Conservation (phyloP, 1,139 yeast species). For the Ogataea hybrid region DNA sequence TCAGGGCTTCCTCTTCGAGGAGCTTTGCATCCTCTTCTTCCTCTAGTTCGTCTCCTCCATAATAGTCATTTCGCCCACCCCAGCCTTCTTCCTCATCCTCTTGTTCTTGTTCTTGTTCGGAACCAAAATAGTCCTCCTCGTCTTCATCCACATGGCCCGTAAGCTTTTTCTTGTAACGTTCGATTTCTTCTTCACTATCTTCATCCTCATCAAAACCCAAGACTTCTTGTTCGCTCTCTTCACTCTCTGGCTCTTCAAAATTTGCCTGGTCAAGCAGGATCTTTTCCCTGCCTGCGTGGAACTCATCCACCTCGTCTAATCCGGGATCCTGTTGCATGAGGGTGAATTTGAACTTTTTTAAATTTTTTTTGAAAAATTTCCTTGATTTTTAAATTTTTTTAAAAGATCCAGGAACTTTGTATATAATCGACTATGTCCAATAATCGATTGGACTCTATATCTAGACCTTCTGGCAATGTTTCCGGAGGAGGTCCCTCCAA, state of each 20-base stretch:
- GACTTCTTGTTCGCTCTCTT: conserved; percentile 31
- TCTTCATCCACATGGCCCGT: conserved; percentile 34
- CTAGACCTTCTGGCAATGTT: conserved; percentile 26
- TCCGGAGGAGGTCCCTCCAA: conserved; percentile 5
- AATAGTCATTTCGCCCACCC: conserved; percentile 81
- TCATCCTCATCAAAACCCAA: conserved; percentile 29
- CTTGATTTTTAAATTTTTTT: conserved; percentile 8
- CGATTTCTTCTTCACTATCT: conserved; percentile 30
- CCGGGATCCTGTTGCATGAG: conserved; percentile 30
- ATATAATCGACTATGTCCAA: conserved; percentile 17
- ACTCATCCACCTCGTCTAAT: conserved; percentile 69
- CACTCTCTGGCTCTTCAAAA: conserved; percentile 35
- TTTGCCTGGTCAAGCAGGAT: conserved; percentile 59
- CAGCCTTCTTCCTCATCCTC: conserved; percentile 59
- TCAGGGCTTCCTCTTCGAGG: conserved; percentile 84
- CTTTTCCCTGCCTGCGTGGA: conserved; percentile 65
- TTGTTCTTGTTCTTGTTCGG: conserved; percentile 36
- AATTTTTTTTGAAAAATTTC: conserved; percentile 5
- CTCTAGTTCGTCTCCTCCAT: conserved; percentile 71
- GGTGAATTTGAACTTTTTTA: not conserved
- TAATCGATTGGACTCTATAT: conserved; percentile 36
- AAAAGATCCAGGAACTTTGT: not conserved
- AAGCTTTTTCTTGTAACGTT: conserved; percentile 31
- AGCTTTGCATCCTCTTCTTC: conserved; percentile 68
- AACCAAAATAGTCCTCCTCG: conserved; percentile 34